Base-by-base conservation (phyloP, 2,329 filamentous ascomycete species). In the Beauveria medogensis region DNA sequence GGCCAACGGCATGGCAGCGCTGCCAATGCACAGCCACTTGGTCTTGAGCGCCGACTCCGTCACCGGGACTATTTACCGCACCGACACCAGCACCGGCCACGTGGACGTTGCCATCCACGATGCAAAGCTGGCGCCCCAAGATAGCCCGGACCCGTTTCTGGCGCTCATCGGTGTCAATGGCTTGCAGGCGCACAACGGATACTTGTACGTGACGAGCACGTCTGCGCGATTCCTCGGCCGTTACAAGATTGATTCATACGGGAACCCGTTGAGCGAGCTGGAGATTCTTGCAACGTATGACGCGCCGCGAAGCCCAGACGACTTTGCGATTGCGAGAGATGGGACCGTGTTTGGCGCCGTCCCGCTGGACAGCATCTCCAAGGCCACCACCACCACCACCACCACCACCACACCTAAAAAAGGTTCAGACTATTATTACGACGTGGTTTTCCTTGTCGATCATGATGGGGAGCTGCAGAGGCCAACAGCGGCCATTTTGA, bases 161-260 rank as follows among this genome's bases (percentile, higher is more conserved):
- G 6, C 1, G 10, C 51, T 60, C 6, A 43, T 67, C 7, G 67
- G 65, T 3, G 60, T 67, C 55, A 66, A 69, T 30, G 65, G 66
- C 16, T 50, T 69, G 50, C 58, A 64, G 28, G 52, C 64, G 24
- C 30, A 56, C 28, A 30, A 50, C 5, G 62, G 59, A 2, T 66
- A 66, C 55, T 37, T 69, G 16, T 69, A 69, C 62, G 62, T 67
- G 30, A 67, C 63, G 30, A 65, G 65, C 47, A 64, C 65, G 28
- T 62, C 55, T 24, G 47, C 55, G 20, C 55, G 52, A 20, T 58
- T 64, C 34, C 55, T 63, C n/a, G 64, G 37, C n/a, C 59, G 65
- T 3, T 46, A 65, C 37, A 41, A 26, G 41, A 63, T 67, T 22
- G 53, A 63, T 26, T 20, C 40, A 4, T 1, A 16, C 3, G 65